phyloP scores from a whole-genome alignment of 345 rosid species.

The Citrus sinensis region DVS_A1.0 CM039162.1:5904001-5904500 shows the following conservation, averaged over 20 bases:
- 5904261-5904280: too few species aligned
- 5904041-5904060: background rate
- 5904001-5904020: conserved; percentile 34
- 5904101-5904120: conserved; percentile 1
- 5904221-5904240: background rate
- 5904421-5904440: background rate
- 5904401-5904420: background rate
- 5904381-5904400: background rate
- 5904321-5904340: background rate
- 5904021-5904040: conserved; percentile 29
- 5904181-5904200: background rate
- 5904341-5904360: too few species aligned
- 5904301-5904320: background rate
- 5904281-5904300: background rate
- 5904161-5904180: background rate
- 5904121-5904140: conserved; percentile 9
- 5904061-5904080: background rate
- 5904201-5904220: background rate
- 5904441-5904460: background rate
- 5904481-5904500: background rate
- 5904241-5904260: background rate
- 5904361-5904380: background rate
- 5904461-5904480: background rate
- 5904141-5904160: conserved; percentile 20
- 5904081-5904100: background rate